Evolutionary conservation across 768 basidiomycete species (phyloP).

Genomic region (Suillus subaureus): DNA sequence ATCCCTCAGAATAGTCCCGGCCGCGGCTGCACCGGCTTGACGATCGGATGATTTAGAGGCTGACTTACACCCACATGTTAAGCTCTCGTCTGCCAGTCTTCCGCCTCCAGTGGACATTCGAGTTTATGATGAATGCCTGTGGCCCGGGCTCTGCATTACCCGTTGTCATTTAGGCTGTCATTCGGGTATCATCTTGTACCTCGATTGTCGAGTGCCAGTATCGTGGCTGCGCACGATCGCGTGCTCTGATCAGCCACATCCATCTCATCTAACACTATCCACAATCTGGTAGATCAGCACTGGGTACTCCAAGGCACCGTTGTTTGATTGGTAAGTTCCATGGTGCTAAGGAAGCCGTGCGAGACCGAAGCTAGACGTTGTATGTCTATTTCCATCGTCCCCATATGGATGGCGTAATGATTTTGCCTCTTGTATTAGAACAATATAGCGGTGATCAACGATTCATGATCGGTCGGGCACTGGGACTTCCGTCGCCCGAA

Average conservation of each 20-base stretch:
- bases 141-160: not conserved
- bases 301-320: not conserved
- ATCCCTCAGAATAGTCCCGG: not conserved
- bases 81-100: not conserved
- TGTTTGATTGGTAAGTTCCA: not conserved
- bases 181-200: not conserved
- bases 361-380: not conserved
- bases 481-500: not conserved
- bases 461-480: too few species aligned
- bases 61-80: not conserved
- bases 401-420: not conserved
- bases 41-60: not conserved
- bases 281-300: not conserved
- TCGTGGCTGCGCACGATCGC: not conserved
- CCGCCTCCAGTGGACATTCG: not conserved
- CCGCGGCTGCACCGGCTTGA: not conserved
- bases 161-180: not conserved
- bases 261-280: conserved; percentile 1
- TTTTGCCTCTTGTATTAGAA: not conserved
- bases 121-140: not conserved
- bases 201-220: not conserved
- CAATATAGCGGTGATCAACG: not conserved
- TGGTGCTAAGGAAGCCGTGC: not conserved
- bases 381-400: not conserved
- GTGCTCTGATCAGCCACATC: not conserved